Evolutionary conservation across 177 flowering plant genomes (phyloP).

Genomic region (Telopea speciosissima): DNA sequence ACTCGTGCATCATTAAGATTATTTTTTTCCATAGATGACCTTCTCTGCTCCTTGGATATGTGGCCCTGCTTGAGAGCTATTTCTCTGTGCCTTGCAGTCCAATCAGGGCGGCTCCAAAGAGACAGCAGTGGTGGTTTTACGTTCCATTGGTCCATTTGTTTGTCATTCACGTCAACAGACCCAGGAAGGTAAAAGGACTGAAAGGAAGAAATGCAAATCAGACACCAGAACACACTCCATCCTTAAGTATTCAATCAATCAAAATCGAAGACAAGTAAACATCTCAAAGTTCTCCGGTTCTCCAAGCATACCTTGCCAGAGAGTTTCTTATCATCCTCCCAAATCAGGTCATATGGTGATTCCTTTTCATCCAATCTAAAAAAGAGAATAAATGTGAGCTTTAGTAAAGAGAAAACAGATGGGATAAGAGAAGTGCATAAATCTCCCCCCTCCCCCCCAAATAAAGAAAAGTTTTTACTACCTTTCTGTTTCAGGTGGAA

Average conservation of each 20-base stretch:
- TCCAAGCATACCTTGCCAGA: conserved; percentile 56
- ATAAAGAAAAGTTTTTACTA: conserved; percentile 9
- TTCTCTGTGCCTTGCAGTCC: conserved; percentile 40
- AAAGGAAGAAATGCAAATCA: conserved; percentile 5
- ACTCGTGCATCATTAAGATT: neutral
- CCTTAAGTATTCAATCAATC: neutral
- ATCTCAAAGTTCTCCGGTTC: neutral
- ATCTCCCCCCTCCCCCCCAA: no score
- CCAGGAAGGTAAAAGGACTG: conserved; percentile 86
- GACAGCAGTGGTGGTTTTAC: conserved; percentile 46
- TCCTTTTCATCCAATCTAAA: conserved; percentile 49
- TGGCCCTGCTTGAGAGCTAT: conserved; percentile 55
- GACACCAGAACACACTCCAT: conserved; percentile 2
- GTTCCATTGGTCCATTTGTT: conserved; percentile 71
- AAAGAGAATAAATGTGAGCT: neutral
- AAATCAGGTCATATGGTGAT: conserved; percentile 58
- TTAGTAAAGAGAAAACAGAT: neutral
- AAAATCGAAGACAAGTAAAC: neutral
- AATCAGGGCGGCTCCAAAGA: conserved; percentile 77
- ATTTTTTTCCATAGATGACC: conserved; percentile 10
- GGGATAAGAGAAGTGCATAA: neutral
- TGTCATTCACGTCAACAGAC: conserved; percentile 47
- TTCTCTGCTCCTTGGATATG: conserved; percentile 8
- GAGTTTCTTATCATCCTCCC: conserved; percentile 59
- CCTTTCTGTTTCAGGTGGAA: conserved; percentile 78